Percentiles rank a stretch among this genome's conserved stretches.
Conservation (phyloP, 2,329 filamentous ascomycete species). For the Colletotrichum sp. region DNA sequence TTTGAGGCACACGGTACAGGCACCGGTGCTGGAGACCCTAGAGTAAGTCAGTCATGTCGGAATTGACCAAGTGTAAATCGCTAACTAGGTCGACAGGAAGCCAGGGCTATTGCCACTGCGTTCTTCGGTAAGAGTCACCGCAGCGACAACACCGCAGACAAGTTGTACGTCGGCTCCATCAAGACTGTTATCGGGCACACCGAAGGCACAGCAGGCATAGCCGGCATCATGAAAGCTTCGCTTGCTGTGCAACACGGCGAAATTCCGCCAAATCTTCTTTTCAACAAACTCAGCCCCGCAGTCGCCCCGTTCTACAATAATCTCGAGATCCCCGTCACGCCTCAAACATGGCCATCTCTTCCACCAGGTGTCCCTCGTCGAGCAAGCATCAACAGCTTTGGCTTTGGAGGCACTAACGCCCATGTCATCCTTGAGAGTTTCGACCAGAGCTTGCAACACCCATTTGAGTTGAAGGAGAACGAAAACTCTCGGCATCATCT, state of each 20-base stretch:
- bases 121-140: background rate
- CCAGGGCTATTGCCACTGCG: constrained; percentile 46
- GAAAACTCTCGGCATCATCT: background rate
- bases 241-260: constrained; percentile 23
- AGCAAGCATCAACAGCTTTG: constrained; percentile 34
- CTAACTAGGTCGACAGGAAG: constrained; percentile 27
- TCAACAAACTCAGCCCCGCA: constrained; percentile 31
- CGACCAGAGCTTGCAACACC: background rate
- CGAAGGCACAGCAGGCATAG: constrained; percentile 30
- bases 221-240: constrained; percentile 30
- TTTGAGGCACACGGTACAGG: constrained; percentile 45
- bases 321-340: constrained; percentile 20
- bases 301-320: constrained; percentile 28
- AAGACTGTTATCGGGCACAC: constrained; percentile 33
- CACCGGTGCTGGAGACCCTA: constrained; percentile 42
- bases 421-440: constrained; percentile 39
- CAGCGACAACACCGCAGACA: constrained; percentile 24
- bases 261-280: constrained; percentile 34
- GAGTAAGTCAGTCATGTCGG: background rate
- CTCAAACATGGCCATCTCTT: constrained; percentile 21
- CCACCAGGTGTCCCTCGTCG: background rate
- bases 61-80: background rate
- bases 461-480: background rate
- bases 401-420: constrained; percentile 50
- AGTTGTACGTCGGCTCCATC: constrained; percentile 28